These are phyloP conservation scores for Helotiales sp. DNA, from an alignment of 2,329 filamentous ascomycete genomes.

Conservation along the genomic window DNA sequence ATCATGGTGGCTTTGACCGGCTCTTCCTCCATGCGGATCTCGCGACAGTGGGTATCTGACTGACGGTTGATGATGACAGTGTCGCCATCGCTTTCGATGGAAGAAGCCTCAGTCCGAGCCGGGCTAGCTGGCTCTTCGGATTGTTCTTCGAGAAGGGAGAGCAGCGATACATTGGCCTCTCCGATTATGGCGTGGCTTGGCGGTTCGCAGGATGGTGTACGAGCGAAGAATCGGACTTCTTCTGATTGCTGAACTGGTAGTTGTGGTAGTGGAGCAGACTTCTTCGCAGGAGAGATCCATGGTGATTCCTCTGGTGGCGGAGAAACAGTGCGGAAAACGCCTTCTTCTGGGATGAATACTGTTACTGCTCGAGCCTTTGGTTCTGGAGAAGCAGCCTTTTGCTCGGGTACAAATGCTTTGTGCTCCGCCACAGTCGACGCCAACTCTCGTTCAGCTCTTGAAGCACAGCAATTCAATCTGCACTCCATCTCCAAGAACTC, in stretches of 20 bases:
- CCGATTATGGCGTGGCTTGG: slow-evolving; percentile 56
- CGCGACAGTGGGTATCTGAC: too few relatives aligned
- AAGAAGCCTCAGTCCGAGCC: slow-evolving; percentile 22
- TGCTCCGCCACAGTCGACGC: background rate
- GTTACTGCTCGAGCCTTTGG: slow-evolving; percentile 16
- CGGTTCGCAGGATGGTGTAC: slow-evolving; percentile 63
- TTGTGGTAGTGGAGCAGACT: slow-evolving; percentile 6
- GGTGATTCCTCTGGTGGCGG: slow-evolving; percentile 28
- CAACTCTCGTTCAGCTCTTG: slow-evolving; percentile 37
- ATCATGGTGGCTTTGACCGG: slow-evolving; percentile 16
- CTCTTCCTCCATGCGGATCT: too few relatives aligned
- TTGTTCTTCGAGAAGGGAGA: slow-evolving; percentile 62
- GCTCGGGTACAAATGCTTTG: background rate
- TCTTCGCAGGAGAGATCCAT: slow-evolving; percentile 28
- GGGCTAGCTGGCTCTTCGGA: slow-evolving; percentile 47
- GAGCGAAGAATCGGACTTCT: slow-evolving; percentile 43
- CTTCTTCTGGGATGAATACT: slow-evolving; percentile 61
- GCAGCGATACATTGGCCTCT: slow-evolving; percentile 56
- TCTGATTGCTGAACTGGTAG: slow-evolving; percentile 1
- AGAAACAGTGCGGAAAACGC: slow-evolving; percentile 61
- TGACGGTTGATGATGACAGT: slow-evolving; percentile 24
- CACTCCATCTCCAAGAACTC: slow-evolving; percentile 78
- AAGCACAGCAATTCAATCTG: slow-evolving; percentile 65
- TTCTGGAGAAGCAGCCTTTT: slow-evolving; percentile 1
- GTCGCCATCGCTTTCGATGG: slow-evolving; percentile 32